Evolutionary conservation across 305 asterid species (phyloP).

Genomic region (Nicotiana rustica): DNA sequence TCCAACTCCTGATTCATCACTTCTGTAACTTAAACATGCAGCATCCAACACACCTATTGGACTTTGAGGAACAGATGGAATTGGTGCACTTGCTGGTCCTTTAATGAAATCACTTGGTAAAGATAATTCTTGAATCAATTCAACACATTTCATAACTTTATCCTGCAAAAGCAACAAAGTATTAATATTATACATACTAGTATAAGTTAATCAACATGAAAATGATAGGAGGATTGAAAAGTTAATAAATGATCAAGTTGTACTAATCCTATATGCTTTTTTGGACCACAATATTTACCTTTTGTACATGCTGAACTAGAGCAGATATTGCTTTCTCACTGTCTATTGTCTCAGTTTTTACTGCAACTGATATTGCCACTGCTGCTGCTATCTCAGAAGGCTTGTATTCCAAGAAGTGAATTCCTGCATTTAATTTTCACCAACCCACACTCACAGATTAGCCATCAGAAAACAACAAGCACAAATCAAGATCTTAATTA

Average conservation of each 20-base stretch:
- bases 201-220: slow-evolving; percentile 26
- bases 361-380: slow-evolving; percentile 60
- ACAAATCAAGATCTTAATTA: not conserved
- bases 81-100: slow-evolving; percentile 29
- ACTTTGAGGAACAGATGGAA: slow-evolving; percentile 46
- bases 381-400: slow-evolving; percentile 90
- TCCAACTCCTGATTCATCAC: slow-evolving; percentile 32
- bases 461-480: not conserved
- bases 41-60: slow-evolving; percentile 40
- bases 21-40: slow-evolving; percentile 38
- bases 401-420: slow-evolving; percentile 82
- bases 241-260: slow-evolving; percentile 3
- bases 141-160: slow-evolving; percentile 63
- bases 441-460: slow-evolving; percentile 33
- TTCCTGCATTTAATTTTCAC: slow-evolving; percentile 73
- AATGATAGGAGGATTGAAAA: slow-evolving; percentile 29
- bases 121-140: slow-evolving; percentile 58
- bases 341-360: slow-evolving; percentile 56
- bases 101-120: slow-evolving; percentile 34
- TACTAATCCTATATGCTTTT: not conserved
- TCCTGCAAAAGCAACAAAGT: slow-evolving; percentile 52
- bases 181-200: not conserved
- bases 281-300: slow-evolving; percentile 58
- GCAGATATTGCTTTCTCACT: slow-evolving; percentile 58
- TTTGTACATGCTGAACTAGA: slow-evolving; percentile 52